A percentile compares a stretch with the other conserved stretches of the same genome.
phyloP scores from a whole-genome alignment of 768 basidiomycete genomes.

The Leccinum broughii region DNA sequence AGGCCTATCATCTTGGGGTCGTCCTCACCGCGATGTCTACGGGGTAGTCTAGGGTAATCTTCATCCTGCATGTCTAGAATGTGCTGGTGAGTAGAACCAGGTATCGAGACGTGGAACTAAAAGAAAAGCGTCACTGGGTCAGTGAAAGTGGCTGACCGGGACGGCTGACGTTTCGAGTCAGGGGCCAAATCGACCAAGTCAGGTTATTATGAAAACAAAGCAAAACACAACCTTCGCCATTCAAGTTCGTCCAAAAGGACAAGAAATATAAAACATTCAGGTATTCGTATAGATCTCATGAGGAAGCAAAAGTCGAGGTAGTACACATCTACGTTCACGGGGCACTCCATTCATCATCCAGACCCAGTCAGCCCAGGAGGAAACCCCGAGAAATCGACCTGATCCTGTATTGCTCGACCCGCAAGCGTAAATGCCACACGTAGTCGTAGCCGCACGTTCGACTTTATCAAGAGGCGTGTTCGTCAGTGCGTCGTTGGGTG shows the following conservation, averaged over 20 bases:
- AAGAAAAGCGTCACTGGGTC: neutral
- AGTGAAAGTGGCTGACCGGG: constrained; percentile 23
- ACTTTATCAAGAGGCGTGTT: constrained; percentile 43
- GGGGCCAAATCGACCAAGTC: constrained; percentile 16
- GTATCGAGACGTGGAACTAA: neutral
- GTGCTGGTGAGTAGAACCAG: constrained; percentile 16
- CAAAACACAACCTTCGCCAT: constrained; percentile 1
- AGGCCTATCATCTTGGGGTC: constrained; percentile 73
- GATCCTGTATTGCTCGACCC: constrained; percentile 80
- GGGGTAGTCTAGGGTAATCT: constrained; percentile 32
- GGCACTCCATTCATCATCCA: constrained; percentile 17
- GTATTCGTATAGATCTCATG: constrained; percentile 25
- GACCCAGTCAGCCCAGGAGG: constrained; percentile 69
- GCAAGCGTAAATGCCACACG: constrained; percentile 76
- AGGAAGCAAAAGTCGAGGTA: constrained; percentile 12
- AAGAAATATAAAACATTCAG: constrained; percentile 2
- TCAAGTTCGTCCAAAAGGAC: neutral
- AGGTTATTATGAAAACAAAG: constrained; percentile 6
- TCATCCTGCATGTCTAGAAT: constrained; percentile 28
- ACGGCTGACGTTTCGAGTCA: constrained; percentile 20
- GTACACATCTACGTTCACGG: constrained; percentile 18
- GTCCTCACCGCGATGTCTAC: constrained; percentile 30
- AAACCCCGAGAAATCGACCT: constrained; percentile 92
- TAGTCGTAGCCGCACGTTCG: constrained; percentile 79
- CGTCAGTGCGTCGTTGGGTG: constrained; percentile 7